phyloP scores from a whole-genome alignment of 2,329 filamentous ascomycete species.

The Paecilomyces niveus region DNA sequence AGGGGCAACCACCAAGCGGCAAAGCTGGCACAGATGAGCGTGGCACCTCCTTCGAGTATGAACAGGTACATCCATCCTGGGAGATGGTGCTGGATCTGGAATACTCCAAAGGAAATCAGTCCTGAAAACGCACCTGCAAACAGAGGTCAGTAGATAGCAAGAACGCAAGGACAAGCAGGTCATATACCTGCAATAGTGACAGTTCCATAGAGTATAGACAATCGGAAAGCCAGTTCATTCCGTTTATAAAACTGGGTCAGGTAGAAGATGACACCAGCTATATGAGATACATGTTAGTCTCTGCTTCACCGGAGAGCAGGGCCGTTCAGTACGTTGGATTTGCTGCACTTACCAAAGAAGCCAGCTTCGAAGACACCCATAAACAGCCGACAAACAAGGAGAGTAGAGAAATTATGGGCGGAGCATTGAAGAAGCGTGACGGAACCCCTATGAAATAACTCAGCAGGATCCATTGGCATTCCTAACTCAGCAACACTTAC shows the following conservation, averaged over 20 bases:
- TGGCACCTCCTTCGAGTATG: constrained; percentile 16
- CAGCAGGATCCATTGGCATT: neutral
- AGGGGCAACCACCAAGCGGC: neutral
- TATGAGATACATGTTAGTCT: neutral
- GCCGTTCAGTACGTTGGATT: no score
- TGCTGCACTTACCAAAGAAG: neutral
- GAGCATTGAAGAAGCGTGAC: neutral
- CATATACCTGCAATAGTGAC: constrained; percentile 3
- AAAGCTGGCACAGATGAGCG: constrained; percentile 7
- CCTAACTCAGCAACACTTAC: neutral
- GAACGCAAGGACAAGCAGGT: constrained; percentile 5
- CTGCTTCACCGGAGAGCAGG: neutral
- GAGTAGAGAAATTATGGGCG: neutral
- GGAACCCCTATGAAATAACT: neutral
- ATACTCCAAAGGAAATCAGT: constrained; percentile 16
- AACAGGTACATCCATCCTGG: constrained; percentile 16
- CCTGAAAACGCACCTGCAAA: constrained; percentile 15
- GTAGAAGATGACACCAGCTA: constrained; percentile 10
- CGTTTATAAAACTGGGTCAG: constrained; percentile 9
- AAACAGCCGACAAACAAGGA: neutral
- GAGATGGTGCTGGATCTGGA: constrained; percentile 11
- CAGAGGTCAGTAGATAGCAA: constrained; percentile 8
- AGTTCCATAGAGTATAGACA: constrained; percentile 2
- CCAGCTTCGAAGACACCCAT: neutral
- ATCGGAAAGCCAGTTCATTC: constrained; percentile 6